Evolutionary conservation across 371 early-diverging fungal genomes (phyloP).

Genomic region (Apophysomyces sp.): DNA sequence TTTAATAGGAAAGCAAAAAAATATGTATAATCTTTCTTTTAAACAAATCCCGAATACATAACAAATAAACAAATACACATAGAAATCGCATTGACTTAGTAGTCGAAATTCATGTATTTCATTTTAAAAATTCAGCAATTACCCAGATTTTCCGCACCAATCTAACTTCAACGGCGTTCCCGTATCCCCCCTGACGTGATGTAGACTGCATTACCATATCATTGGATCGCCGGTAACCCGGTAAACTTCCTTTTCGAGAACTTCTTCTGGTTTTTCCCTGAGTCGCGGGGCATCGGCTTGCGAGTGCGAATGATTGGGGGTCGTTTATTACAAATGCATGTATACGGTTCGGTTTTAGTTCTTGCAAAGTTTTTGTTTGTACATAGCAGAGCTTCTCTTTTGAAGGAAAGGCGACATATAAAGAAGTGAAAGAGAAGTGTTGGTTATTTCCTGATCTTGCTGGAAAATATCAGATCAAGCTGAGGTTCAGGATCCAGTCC

Average conservation of each 20-base stretch:
- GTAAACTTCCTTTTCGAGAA: neutral
- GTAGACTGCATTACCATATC: neutral
- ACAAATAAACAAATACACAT: too few species aligned
- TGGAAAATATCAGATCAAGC: neutral
- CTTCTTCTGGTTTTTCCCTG: neutral
- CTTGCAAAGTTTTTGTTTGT: neutral
- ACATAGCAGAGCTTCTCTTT: neutral
- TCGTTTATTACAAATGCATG: neutral
- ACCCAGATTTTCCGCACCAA: slow-evolving; percentile 1
- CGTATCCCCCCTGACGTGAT: neutral
- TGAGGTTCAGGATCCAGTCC: slow-evolving; percentile 24
- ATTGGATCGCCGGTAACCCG: neutral
- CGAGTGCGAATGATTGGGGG: neutral
- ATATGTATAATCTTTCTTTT: too few species aligned
- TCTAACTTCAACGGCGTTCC: neutral
- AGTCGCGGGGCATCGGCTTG: neutral
- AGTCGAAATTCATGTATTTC: neutral
- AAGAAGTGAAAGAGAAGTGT: neutral
- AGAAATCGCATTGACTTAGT: too few species aligned
- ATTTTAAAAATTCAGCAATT: neutral
- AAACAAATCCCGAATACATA: too few species aligned
- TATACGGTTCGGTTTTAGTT: neutral
- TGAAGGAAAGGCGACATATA: neutral
- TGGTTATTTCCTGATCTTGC: neutral
- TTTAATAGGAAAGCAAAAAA: too few species aligned